phyloP scores from a whole-genome alignment of 1,284 basidiomycete species.

The Uromyces viciae-fabae region DNA sequence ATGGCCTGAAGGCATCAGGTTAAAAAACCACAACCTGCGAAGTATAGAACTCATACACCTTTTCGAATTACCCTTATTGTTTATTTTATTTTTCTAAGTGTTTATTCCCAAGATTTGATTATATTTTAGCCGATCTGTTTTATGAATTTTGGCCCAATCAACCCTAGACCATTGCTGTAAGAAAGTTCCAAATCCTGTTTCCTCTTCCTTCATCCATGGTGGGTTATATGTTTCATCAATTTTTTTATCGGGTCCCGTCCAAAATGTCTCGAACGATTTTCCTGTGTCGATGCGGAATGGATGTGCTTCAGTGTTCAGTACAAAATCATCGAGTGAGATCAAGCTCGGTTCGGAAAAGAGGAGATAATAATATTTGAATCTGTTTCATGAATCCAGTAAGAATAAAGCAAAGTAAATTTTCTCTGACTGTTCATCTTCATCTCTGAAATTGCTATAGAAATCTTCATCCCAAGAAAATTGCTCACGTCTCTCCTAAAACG shows the following conservation, averaged over 20 bases:
- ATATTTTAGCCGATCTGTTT: neutral
- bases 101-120: neutral
- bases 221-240: conserved; percentile 23
- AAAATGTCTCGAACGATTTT: conserved; percentile 1
- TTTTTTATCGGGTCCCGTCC: neutral
- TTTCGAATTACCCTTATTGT: no score
- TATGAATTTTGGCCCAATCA: neutral
- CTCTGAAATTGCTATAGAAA: no score
- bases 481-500: conserved; percentile 62
- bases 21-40: no score
- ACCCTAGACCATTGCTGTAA: conserved; percentile 34
- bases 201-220: neutral
- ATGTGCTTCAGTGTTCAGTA: conserved; percentile 58
- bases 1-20: no score
- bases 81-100: no score
- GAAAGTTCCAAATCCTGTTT: conserved; percentile 27
- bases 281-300: neutral
- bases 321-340: conserved; percentile 62
- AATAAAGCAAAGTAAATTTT: neutral
- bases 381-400: neutral
- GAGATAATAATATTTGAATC: conserved; percentile 51
- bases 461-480: neutral
- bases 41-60: no score
- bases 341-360: conserved; percentile 60
- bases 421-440: no score